Base-by-base conservation (phyloP, 2,329 filamentous ascomycete genomes). In the Fusarium sp. region DNA sequence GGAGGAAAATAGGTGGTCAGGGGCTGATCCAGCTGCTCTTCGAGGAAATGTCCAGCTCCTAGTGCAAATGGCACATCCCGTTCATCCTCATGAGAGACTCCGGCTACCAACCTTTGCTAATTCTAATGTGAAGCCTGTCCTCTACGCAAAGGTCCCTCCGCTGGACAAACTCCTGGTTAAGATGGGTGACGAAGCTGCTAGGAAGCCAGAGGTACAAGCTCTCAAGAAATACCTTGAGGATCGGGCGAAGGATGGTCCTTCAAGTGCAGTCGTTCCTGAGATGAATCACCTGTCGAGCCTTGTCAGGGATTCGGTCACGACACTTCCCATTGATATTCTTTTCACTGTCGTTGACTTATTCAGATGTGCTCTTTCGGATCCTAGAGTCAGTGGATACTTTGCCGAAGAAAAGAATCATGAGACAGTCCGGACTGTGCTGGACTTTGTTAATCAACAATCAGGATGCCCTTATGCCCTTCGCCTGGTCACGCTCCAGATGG, bases 281-380 rank as follows among this genome's bases (percentile, higher is more conserved):
- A 85, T 98, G 39, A 83, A 87, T 10, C 82, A 86, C 5, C 90
- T 97, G 68, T 88, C 90, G 2, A 77, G 77, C 1, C 91, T 92
- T 73, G 66, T 97, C 10, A 86, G 84, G 38, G 82, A 84, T 3
- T 87, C 88, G 3, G 85, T 90, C 7, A 77, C 81, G 1, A 82
- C 84, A 1, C 82, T 97, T 4, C 88, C 92, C 0, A 79, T 84
- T 1, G 92, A 93, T 19, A 83, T 87, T 2, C 86, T 94, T 46
- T 98, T 98, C 78, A 89, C 94, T 2, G 85, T 95, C 1, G 87
- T 97, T n/a, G 96, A 98, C 78, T 87, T 99, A 4, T 87, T 97
- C 56, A 89, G 96, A 27, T 89, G 93, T 70, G 89, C 93, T 1
- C 88, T 97, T 63, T 85, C 91, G 18, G 95, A 98, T 76, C 86